Base-by-base conservation (phyloP, 2,329 filamentous ascomycete species). In the Geosmithia morbida region DNA sequence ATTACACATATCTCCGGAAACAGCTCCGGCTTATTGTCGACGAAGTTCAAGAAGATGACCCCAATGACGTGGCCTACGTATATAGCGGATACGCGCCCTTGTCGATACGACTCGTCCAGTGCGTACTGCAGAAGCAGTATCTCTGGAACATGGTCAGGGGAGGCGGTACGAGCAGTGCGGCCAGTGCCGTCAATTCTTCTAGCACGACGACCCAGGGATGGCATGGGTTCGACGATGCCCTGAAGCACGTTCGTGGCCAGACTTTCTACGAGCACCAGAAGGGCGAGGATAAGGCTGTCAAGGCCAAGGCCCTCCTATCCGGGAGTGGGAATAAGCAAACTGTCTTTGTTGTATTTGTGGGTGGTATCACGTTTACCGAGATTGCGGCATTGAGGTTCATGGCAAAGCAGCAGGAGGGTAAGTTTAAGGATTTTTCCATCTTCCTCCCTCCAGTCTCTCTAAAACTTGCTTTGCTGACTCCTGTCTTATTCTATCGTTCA, bases 81-180 rank as follows among this genome's bases (percentile, higher is more conserved):
- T 98, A 97, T 66, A 94, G 87, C 53, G 94, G 92, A 46, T 98
- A 97, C 60, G 92, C 94, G 4, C 94, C 92, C 0, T 74, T 98
- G 13, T 94, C 87, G 43, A 78, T 97, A 47, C 82, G 92, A 16
- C 76, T 98, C 4, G 83, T 98, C 6, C 94, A 98, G 63, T 92
- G 87, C 59, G 77, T 97, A 45, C 67, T 98, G 44, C 89, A 97
- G 62, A 98, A 98, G 63, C 79, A 87, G 48, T 85, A 89, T 54
- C 69, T 98, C 29, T 69, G 82, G 48, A 79, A 77, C 4, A 74
- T 89, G 11, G 81, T 78, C 46, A 81, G 78, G 54, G 83, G 84
- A 29, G 75, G 74, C 16, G 71, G 65, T 43, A 44, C 44, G 6
- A 44, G 40, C 16, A 57, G 49, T 33, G 33, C 33, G 10, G 54